Evolutionary conservation across 306 rosid species (phyloP).

Genomic region (Sophora flavescens): DNA sequence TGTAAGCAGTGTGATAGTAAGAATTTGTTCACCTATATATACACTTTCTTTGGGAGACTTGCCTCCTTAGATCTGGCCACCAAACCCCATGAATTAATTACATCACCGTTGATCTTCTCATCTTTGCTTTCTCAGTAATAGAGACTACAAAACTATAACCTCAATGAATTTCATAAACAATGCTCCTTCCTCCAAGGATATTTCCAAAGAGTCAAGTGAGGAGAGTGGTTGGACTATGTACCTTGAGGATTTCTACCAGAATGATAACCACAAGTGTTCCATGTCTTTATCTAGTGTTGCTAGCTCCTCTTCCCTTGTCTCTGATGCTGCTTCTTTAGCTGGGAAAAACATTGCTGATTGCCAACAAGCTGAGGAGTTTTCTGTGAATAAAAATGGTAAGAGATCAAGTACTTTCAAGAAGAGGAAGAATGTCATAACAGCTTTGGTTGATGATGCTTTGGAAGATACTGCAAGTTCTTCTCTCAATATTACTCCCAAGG

Average conservation of each 20-base stretch:
- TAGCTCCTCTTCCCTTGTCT: constrained; percentile 45
- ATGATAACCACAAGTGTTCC: constrained; percentile 26
- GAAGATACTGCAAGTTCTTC: constrained; percentile 93
- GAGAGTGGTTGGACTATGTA: constrained; percentile 92
- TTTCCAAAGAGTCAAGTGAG: constrained; percentile 44
- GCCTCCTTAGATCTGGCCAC: constrained; percentile 50
- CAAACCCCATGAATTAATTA: constrained; percentile 44
- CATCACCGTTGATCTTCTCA: constrained; percentile 33
- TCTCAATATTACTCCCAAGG: constrained; percentile 64
- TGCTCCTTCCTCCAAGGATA: constrained; percentile 40
- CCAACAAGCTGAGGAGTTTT: constrained; percentile 23
- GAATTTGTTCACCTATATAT: constrained; percentile 37
- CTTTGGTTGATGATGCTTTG: constrained; percentile 63
- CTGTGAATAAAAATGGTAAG: constrained; percentile 1
- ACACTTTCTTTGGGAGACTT: constrained; percentile 32
- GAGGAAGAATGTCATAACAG: constrained; percentile 49
- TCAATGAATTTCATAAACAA: constrained; percentile 52
- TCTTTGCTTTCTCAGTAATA: constrained; percentile 17
- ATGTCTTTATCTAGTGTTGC: constrained; percentile 45
- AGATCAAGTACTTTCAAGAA: constrained; percentile 57
- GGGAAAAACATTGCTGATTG: constrained; percentile 29
- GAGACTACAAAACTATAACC: not conserved
- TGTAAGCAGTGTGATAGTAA: not conserved
- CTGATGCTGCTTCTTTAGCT: constrained; percentile 66
- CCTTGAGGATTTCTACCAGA: constrained; percentile 67